Conservation (phyloP, 179 eudicot genomes). For the Beta corolliflora region DNA sequence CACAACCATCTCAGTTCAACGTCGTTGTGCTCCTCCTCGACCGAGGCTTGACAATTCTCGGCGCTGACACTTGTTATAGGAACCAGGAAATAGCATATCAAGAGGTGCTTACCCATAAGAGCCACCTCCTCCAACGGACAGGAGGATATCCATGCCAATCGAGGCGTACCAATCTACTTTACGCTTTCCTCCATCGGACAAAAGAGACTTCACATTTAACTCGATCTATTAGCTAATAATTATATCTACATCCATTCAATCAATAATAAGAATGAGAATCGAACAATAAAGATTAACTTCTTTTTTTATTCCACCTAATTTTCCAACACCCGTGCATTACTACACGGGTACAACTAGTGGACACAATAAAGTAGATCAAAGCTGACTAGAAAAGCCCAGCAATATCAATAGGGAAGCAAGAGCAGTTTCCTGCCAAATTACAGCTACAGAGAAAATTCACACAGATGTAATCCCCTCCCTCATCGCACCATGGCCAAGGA, state of each 20-base stretch:
- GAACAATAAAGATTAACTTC: not conserved
- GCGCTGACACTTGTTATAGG: too few species aligned
- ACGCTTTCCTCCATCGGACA: too few species aligned
- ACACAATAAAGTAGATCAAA: not conserved
- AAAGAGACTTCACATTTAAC: too few species aligned
- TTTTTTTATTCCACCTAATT: not conserved
- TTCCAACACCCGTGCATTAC: not conserved
- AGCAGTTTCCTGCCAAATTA: slow-evolving; percentile 8
- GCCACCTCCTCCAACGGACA: too few species aligned
- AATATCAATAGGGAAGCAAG: not conserved
- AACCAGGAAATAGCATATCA: too few species aligned
- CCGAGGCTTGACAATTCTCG: too few species aligned
- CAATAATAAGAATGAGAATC: not conserved
- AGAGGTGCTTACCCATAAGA: too few species aligned
- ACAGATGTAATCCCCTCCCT: not conserved
- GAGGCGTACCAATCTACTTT: too few species aligned
- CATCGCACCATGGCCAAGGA: slow-evolving; percentile 22
- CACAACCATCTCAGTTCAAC: too few species aligned
- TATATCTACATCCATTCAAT: not conserved
- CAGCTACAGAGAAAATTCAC: slow-evolving; percentile 18
- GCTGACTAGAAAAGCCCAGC: not conserved
- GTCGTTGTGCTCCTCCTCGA: too few species aligned
- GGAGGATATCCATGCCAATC: too few species aligned
- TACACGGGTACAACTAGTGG: not conserved
- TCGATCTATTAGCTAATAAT: too few species aligned